phyloP scores from a whole-genome alignment of 2,329 filamentous ascomycete species.

The Daldinia eschscholtzii region DNA sequence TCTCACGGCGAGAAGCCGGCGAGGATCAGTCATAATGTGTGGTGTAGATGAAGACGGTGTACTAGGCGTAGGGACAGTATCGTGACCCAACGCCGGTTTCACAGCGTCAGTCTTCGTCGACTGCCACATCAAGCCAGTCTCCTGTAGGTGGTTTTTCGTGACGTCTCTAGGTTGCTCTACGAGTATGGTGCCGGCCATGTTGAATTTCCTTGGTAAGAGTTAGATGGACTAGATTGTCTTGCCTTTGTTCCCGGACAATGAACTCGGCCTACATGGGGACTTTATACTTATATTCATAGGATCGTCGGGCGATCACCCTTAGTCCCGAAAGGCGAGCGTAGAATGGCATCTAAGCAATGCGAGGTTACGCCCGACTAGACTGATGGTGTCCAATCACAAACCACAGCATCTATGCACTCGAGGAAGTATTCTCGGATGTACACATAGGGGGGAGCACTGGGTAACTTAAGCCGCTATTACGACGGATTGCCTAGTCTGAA shows the following conservation, averaged over 20 bases:
- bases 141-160: slow-evolving; percentile 15
- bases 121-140: slow-evolving; percentile 11
- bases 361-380: slow-evolving; percentile 25
- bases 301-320: slow-evolving; percentile 10
- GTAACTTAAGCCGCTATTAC: slow-evolving; percentile 7
- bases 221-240: slow-evolving; percentile 1
- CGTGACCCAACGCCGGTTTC: slow-evolving; percentile 8
- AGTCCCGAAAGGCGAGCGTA: slow-evolving; percentile 5
- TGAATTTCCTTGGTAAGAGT: slow-evolving; percentile 2
- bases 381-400: slow-evolving; percentile 34
- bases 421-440: slow-evolving; percentile 23
- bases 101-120: slow-evolving; percentile 10
- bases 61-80: slow-evolving; percentile 14
- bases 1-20: slow-evolving; percentile 30
- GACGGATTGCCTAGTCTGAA: slow-evolving; percentile 9
- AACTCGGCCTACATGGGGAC: slow-evolving; percentile 3
- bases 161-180: slow-evolving; percentile 18
- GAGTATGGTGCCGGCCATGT: slow-evolving; percentile 21
- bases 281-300: slow-evolving; percentile 23
- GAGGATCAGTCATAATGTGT: slow-evolving; percentile 5
- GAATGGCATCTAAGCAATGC: slow-evolving; percentile 19
- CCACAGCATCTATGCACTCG: slow-evolving; percentile 14
- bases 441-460: slow-evolving; percentile 14
- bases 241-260: slow-evolving; percentile 11
- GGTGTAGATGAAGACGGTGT: slow-evolving; percentile 2